Conservation (phyloP, 108 stramenopile genomes). For the Cyclotella sp. region DNA sequence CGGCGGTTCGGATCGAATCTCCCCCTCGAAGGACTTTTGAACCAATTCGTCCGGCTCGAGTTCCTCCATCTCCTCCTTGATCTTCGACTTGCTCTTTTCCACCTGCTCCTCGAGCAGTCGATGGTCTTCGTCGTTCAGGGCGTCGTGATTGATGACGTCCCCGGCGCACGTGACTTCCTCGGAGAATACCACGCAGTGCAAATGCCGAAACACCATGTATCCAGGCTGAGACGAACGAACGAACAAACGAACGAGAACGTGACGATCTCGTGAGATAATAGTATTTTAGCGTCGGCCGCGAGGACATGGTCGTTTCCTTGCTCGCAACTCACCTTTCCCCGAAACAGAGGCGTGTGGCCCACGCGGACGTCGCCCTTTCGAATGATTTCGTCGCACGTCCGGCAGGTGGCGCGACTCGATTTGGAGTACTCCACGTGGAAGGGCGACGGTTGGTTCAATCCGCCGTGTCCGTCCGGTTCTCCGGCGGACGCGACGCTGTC, state of each 20-base stretch:
- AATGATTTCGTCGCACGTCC: constrained; percentile 78
- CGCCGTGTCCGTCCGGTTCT: constrained; percentile 56
- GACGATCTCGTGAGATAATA: constrained; percentile 2
- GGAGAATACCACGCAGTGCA: constrained; percentile 72
- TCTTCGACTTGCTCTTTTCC: constrained; percentile 57
- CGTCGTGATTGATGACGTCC: constrained; percentile 70
- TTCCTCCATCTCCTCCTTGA: constrained; percentile 76
- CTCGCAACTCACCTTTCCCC: constrained; percentile 80
- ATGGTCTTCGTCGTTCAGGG: constrained; percentile 63
- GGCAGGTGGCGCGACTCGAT: constrained; percentile 79
- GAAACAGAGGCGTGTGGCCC: constrained; percentile 80
- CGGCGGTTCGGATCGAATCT: constrained; percentile 71
- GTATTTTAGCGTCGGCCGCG: no score
- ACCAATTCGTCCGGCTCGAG: constrained; percentile 92
- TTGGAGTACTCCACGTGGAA: constrained; percentile 73
- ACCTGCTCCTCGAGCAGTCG: constrained; percentile 52
- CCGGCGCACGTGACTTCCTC: constrained; percentile 53
- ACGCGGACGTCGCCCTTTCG: constrained; percentile 68
- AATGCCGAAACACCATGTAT: constrained; percentile 78
- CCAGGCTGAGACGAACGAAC: constrained; percentile 55
- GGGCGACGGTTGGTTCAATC: constrained; percentile 43
- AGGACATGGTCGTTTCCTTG: no score
- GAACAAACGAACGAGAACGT: constrained; percentile 1
- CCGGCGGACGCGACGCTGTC: constrained; percentile 13
- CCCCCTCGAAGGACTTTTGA: constrained; percentile 78